Evolutionary conservation across 495 filamentous ascomycete species (phyloP).

Genomic region (Bathelium albidoporum): DNA sequence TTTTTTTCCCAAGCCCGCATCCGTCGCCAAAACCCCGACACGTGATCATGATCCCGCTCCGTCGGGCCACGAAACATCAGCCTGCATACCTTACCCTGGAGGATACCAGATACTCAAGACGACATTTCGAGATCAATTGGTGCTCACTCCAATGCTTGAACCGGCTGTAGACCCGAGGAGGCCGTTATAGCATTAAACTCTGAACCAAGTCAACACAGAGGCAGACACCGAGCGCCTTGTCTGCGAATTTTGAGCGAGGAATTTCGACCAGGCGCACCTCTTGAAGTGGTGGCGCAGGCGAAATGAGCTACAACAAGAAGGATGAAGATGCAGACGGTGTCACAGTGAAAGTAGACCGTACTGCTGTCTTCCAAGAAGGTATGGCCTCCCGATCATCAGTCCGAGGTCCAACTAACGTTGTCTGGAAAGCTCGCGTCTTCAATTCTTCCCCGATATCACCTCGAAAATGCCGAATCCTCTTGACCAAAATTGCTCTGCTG

Average conservation of each 20-base stretch:
- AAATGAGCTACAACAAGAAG: slow-evolving; percentile 95
- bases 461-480: slow-evolving; percentile 84
- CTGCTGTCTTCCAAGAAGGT: slow-evolving; percentile 99
- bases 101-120: too few relatives aligned
- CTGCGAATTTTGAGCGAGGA: not conserved
- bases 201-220: not conserved
- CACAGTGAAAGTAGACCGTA: slow-evolving; percentile 93
- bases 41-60: not conserved
- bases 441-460: slow-evolving; percentile 69
- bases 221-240: not conserved
- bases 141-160: too few relatives aligned
- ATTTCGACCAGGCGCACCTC: not conserved
- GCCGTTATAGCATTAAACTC: too few relatives aligned
- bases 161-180: too few relatives aligned
- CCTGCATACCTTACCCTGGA: not conserved
- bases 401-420: not conserved
- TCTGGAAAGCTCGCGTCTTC: slow-evolving; percentile 74
- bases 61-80: slow-evolving; percentile 1
- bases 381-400: slow-evolving; percentile 6
- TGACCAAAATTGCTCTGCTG: slow-evolving; percentile 95
- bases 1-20: not conserved
- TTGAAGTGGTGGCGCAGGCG: slow-evolving; percentile 16
- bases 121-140: too few relatives aligned
- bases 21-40: not conserved
- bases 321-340: slow-evolving; percentile 92